These are phyloP conservation scores for Meredithiella fracta DNA, from an alignment of 2,329 filamentous ascomycete species.

Conservation along the genomic window DNA sequence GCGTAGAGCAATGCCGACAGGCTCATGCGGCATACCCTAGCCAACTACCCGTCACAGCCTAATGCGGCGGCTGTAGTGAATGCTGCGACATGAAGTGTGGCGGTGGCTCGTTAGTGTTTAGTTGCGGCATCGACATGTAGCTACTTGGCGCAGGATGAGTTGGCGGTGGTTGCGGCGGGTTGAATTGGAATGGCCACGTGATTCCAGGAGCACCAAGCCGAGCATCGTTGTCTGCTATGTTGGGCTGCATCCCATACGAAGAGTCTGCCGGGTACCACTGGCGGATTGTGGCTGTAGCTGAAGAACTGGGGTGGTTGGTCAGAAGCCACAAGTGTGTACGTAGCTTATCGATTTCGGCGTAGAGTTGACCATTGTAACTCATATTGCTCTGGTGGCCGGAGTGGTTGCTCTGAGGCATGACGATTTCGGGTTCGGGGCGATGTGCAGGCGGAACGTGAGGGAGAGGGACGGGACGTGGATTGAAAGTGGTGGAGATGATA, in stretches of 20 bases:
- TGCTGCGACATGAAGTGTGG: too few relatives aligned
- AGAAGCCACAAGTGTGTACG: constrained; percentile 10
- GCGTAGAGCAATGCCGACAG: too few relatives aligned
- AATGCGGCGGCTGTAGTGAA: too few relatives aligned
- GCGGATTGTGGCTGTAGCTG: constrained; percentile 3
- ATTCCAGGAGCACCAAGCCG: constrained; percentile 2
- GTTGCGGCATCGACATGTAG: neutral
- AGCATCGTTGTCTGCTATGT: neutral
- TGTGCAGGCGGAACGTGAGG: constrained; percentile 3
- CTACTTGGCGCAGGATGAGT: neutral
- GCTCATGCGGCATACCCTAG: too few relatives aligned
- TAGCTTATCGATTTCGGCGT: constrained; percentile 10
- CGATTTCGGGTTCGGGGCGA: neutral
- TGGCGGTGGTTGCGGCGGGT: neutral
- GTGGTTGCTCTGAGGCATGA: neutral
- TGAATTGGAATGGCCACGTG: constrained; percentile 1
- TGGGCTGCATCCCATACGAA: neutral
- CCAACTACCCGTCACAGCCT: too few relatives aligned
- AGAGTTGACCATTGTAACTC: neutral
- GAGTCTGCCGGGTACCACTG: neutral
- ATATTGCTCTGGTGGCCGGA: neutral
- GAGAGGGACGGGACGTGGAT: neutral
- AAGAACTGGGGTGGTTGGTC: neutral
- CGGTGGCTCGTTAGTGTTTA: too few relatives aligned
- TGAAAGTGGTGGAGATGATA: too few relatives aligned